phyloP scores from a whole-genome alignment of 345 rosid species.

The Arabidopsis suecica region DNA sequence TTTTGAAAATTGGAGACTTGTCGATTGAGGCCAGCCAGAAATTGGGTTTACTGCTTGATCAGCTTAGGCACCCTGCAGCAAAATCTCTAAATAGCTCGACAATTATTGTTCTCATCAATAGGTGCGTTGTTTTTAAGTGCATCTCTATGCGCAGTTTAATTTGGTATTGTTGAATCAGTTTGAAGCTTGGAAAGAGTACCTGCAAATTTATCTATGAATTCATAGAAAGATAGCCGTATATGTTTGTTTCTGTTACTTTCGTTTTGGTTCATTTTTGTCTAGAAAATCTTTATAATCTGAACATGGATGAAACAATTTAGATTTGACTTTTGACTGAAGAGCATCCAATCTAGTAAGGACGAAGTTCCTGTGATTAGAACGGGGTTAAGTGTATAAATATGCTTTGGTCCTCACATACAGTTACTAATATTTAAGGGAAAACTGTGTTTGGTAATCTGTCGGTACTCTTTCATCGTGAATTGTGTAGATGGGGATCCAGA shows the following conservation, averaged over 20 bases:
- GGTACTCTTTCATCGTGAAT: conserved; percentile 5
- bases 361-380: conserved; percentile 11
- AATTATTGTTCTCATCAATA: conserved; percentile 73
- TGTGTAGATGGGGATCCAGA: conserved; percentile 15
- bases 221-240: conserved; percentile 2
- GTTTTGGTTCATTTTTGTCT: conserved; percentile 18
- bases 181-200: background rate
- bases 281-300: conserved; percentile 22
- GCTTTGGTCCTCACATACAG: background rate
- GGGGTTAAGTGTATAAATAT: conserved; percentile 1
- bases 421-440: background rate
- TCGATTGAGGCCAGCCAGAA: conserved; percentile 88
- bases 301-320: conserved; percentile 12
- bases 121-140: conserved; percentile 49
- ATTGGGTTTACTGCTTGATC: conserved; percentile 88
- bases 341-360: conserved; percentile 25
- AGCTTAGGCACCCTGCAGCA: conserved; percentile 83
- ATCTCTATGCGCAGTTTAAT: conserved; percentile 13
- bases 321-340: conserved; percentile 18
- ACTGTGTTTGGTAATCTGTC: conserved; percentile 3
- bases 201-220: conserved; percentile 5
- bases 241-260: conserved; percentile 2
- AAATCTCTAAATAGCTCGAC: conserved; percentile 72
- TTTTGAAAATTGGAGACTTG: conserved; percentile 82
- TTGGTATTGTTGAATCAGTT: conserved; percentile 23